Evolutionary conservation across 345 rosid species (phyloP).

Genomic region (Stellera chamaejasme): DNA sequence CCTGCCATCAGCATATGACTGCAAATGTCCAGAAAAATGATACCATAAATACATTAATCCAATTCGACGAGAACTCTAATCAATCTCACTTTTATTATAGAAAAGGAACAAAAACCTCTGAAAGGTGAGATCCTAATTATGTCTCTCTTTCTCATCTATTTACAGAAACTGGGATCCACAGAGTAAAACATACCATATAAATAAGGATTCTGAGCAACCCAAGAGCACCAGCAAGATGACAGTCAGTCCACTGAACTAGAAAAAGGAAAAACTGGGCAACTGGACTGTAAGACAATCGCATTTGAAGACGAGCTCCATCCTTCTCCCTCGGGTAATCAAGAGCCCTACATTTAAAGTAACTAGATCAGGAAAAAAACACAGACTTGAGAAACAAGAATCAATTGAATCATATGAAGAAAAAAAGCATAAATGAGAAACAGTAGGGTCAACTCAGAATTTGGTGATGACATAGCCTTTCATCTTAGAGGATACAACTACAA

Average conservation of each 20-base stretch:
- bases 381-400: not conserved
- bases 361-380: not conserved
- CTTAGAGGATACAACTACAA: too few species aligned
- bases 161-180: too few species aligned
- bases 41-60: conserved; percentile 10
- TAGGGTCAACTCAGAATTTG: too few species aligned
- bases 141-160: too few species aligned
- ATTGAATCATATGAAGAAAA: not conserved
- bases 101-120: not conserved
- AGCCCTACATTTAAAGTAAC: conserved; percentile 40
- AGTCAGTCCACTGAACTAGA: conserved; percentile 95
- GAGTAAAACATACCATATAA: conserved; percentile 43
- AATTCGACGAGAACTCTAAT: not conserved
- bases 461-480: too few species aligned
- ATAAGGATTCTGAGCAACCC: conserved; percentile 86
- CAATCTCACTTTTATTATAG: not conserved
- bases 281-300: conserved; percentile 91
- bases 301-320: conserved; percentile 82
- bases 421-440: too few species aligned
- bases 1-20: conserved; percentile 80
- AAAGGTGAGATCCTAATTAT: not conserved
- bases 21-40: conserved; percentile 20
- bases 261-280: conserved; percentile 80
- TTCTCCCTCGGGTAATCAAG: conserved; percentile 64
- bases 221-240: conserved; percentile 85